Conservation (phyloP, 148 eudicot species). For the Rhododendron henanense region DNA sequence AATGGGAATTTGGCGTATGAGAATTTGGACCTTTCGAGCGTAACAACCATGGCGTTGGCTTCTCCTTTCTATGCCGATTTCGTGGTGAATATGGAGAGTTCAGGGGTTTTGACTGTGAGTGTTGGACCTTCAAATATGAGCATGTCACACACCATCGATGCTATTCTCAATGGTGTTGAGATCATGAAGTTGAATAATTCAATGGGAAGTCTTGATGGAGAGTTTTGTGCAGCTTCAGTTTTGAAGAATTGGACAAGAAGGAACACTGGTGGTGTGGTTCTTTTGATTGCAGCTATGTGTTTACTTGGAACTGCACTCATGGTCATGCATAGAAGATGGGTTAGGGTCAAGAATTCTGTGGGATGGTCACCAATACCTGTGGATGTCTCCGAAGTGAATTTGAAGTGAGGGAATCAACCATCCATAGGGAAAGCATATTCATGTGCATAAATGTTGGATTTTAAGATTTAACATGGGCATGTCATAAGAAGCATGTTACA, state of each 20-base stretch:
- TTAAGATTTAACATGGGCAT: neutral
- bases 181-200: constrained; percentile 66
- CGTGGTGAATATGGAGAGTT: constrained; percentile 40
- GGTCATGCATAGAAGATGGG: constrained; percentile 45
- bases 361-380: constrained; percentile 65
- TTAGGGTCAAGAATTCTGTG: constrained; percentile 29
- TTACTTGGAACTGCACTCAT: constrained; percentile 61
- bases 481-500: neutral
- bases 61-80: constrained; percentile 87
- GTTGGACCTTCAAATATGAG: constrained; percentile 71
- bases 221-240: constrained; percentile 34
- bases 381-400: constrained; percentile 38
- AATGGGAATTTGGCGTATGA: constrained; percentile 61
- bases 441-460: neutral
- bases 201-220: constrained; percentile 71
- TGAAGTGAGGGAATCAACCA: constrained; percentile 29
- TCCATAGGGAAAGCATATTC: constrained; percentile 18
- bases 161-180: constrained; percentile 79
- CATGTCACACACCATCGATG: constrained; percentile 44
- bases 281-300: constrained; percentile 49
- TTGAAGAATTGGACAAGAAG: constrained; percentile 32
- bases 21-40: constrained; percentile 48
- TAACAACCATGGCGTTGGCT: constrained; percentile 41
- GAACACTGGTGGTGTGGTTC: constrained; percentile 29
- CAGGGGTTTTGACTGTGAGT: constrained; percentile 40